phyloP scores from a whole-genome alignment of 2,329 filamentous ascomycete species.

The Aureobasidium sp. region DNA sequence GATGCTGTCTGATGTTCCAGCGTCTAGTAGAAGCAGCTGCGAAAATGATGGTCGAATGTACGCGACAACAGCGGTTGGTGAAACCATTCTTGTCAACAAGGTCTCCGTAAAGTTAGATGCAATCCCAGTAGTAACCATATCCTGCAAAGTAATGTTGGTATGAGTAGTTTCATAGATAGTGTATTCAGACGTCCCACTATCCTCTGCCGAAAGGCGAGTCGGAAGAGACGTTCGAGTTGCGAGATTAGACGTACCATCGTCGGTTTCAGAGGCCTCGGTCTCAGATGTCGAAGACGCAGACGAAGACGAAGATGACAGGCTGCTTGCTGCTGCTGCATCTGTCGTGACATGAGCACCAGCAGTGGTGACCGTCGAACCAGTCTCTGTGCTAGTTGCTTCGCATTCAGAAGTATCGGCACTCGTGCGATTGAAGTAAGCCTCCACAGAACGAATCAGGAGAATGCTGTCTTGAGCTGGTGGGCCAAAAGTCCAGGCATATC shows the following conservation, averaged over 20 bases:
- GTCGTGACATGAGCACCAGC: not conserved
- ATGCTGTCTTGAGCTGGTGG: slow-evolving; percentile 57
- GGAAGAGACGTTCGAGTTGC: not conserved
- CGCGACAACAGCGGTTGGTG: not conserved
- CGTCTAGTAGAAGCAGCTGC: not conserved
- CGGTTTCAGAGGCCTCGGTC: not conserved
- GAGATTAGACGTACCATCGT: not conserved
- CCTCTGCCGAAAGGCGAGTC: not conserved
- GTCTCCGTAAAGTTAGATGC: not conserved
- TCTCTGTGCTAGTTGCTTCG: not conserved
- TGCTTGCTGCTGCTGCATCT: not conserved
- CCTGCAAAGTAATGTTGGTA: slow-evolving; percentile 2
- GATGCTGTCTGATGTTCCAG: not conserved
- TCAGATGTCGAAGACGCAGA: not conserved
- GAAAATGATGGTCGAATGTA: not conserved
- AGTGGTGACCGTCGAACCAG: not conserved
- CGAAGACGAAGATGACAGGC: not conserved
- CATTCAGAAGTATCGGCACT: not conserved
- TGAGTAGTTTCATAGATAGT: not conserved
- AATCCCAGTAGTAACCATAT: slow-evolving; percentile 6
- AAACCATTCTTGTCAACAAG: not conserved
- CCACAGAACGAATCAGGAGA: slow-evolving; percentile 62
- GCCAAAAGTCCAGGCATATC: slow-evolving; percentile 65
- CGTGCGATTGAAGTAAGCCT: slow-evolving; percentile 64
- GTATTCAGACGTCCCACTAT: not conserved